Conservation (phyloP, 1,284 basidiomycete species). For the Ustilago cynodontis region DNA sequence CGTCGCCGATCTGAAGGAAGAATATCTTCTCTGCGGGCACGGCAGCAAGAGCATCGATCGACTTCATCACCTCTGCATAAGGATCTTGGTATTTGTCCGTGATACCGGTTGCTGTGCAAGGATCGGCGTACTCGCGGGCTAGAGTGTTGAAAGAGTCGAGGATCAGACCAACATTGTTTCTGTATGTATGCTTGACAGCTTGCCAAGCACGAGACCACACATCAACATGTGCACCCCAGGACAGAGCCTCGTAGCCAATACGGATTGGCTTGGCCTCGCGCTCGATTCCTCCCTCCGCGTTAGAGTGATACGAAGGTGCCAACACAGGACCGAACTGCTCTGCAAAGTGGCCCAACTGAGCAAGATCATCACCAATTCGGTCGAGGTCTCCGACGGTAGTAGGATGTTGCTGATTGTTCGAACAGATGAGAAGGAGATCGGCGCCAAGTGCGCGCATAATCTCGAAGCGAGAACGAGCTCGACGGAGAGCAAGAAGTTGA, state of each 20-base stretch:
- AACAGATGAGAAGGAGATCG: slow-evolving; percentile 61
- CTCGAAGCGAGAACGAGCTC: slow-evolving; percentile 51
- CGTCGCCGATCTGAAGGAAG: slow-evolving; percentile 71
- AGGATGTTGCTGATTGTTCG: slow-evolving; percentile 58
- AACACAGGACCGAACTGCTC: slow-evolving; percentile 33
- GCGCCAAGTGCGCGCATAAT: slow-evolving; percentile 61
- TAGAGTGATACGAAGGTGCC: not conserved
- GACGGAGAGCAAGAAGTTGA: slow-evolving; percentile 33
- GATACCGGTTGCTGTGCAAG: slow-evolving; percentile 54
- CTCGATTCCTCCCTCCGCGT: slow-evolving; percentile 22
- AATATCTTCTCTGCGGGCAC: slow-evolving; percentile 65
- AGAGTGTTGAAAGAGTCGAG: slow-evolving; percentile 71
- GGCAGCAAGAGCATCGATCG: slow-evolving; percentile 38
- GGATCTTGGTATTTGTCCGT: slow-evolving; percentile 44
- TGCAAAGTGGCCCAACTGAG: slow-evolving; percentile 45
- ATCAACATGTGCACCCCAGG: slow-evolving; percentile 61
- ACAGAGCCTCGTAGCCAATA: slow-evolving; percentile 64
- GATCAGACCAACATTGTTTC: slow-evolving; percentile 69
- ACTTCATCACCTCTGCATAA: slow-evolving; percentile 51
- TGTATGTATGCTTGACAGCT: slow-evolving; percentile 62
- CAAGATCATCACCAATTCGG: slow-evolving; percentile 61
- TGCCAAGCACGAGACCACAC: slow-evolving; percentile 69
- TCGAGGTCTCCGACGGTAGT: slow-evolving; percentile 58
- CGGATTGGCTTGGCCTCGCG: slow-evolving; percentile 32
- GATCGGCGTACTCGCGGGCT: slow-evolving; percentile 69